phyloP scores from a whole-genome alignment of 2,329 filamentous ascomycete species.

The Ceratocystis harringtonii region DNA sequence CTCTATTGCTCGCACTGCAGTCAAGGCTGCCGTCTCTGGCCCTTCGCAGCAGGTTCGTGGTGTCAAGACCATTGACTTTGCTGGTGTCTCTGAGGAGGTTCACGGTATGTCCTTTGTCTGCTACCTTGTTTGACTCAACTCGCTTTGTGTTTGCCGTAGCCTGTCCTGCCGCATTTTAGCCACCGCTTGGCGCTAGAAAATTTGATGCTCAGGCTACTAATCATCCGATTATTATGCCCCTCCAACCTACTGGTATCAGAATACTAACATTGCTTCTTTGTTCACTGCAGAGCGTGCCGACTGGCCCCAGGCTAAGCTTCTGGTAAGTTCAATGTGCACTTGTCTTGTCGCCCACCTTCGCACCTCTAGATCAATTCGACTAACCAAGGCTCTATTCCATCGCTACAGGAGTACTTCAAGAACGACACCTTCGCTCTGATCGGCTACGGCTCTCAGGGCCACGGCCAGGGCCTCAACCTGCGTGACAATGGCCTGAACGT shows the following conservation, averaged over 20 bases:
- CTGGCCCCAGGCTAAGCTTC: conserved; percentile 97
- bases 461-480: conserved; percentile 98
- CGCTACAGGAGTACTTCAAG: conserved; percentile 87
- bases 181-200: neutral
- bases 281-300: conserved; percentile 68
- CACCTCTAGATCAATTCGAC: neutral
- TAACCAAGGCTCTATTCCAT: neutral
- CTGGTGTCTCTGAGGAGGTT: conserved; percentile 84
- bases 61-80: conserved; percentile 98
- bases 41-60: conserved; percentile 61
- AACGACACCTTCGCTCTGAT: conserved; percentile 98
- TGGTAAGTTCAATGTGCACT: conserved; percentile 46
- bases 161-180: neutral
- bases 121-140: conserved; percentile 11
- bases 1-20: conserved; percentile 39
- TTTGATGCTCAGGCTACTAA: conserved; percentile 3
- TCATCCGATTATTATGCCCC: neutral
- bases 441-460: conserved; percentile 93
- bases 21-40: conserved; percentile 36
- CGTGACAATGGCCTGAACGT: conserved; percentile 99
- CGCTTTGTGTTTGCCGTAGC: neutral
- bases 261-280: conserved; percentile 8
- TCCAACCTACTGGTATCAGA: neutral
- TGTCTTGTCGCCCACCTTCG: neutral
- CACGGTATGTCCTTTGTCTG: conserved; percentile 47